phyloP scores from a whole-genome alignment of 164 flowering plant species.

The Vitis rotundifolia region DNA sequence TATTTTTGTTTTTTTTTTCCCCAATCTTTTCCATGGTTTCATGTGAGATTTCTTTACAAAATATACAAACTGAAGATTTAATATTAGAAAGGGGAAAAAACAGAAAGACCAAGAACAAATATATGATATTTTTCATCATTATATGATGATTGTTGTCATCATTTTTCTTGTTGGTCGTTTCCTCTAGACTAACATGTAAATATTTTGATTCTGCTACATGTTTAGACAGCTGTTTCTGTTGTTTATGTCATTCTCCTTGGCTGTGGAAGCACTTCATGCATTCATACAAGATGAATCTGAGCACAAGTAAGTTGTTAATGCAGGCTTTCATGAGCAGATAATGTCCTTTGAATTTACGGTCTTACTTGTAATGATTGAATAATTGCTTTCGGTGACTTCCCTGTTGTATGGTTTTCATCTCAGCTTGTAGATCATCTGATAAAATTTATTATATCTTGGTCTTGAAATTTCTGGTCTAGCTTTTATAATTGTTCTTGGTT shows the following conservation, averaged over 20 bases:
- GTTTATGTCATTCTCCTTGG: constrained; percentile 95
- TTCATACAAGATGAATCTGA: constrained; percentile 97
- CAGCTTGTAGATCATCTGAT: too few relatives aligned
- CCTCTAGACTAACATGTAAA: constrained; percentile 37
- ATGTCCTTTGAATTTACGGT: neutral
- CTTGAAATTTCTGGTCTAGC: too few relatives aligned
- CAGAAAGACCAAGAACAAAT: too few relatives aligned
- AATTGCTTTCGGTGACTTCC: neutral
- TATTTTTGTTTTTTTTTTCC: too few relatives aligned
- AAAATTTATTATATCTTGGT: too few relatives aligned
- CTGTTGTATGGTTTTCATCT: too few relatives aligned
- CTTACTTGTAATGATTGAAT: neutral
- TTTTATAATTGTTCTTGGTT: too few relatives aligned
- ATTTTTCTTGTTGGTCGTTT: neutral
- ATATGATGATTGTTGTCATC: neutral
- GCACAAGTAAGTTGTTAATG: constrained; percentile 78
- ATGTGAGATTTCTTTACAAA: too few relatives aligned
- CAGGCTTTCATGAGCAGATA: neutral
- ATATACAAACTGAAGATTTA: too few relatives aligned
- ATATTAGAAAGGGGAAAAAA: too few relatives aligned
- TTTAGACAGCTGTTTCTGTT: constrained; percentile 99
- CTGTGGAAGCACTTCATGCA: constrained; percentile 99
- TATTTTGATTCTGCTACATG: constrained; percentile 41
- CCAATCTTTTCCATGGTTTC: too few relatives aligned
- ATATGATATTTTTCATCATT: too few relatives aligned